phyloP scores from a whole-genome alignment of 345 rosid species.

The Orychophragmus violaceus region DNA sequence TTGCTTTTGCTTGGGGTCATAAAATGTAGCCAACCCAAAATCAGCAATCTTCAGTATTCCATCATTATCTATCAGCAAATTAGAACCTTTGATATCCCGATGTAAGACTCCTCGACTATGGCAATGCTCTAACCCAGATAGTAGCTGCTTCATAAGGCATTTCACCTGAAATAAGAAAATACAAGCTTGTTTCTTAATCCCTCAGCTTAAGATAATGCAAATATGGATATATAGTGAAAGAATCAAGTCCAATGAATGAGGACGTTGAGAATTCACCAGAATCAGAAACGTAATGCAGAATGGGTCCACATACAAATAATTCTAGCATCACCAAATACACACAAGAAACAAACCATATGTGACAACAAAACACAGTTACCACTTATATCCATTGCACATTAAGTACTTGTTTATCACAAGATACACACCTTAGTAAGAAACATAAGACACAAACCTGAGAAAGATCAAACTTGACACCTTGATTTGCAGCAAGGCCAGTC shows the following conservation, averaged over 20 bases:
- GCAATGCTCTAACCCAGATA: constrained; percentile 89
- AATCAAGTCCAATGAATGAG: background rate
- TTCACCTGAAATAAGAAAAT: constrained; percentile 61
- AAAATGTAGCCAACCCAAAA: constrained; percentile 86
- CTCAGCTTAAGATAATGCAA: background rate
- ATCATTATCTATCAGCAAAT: constrained; percentile 69
- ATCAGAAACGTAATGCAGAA: constrained; percentile 2
- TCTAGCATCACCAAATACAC: constrained; percentile 10
- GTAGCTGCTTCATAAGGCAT: constrained; percentile 78
- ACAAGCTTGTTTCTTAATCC: background rate
- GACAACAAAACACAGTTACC: background rate
- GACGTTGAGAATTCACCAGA: background rate
- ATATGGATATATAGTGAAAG: background rate
- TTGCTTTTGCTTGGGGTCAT: constrained; percentile 52
- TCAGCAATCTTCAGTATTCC: constrained; percentile 85
- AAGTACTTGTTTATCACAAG: no score
- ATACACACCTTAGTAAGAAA: no score
- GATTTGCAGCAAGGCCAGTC: constrained; percentile 70
- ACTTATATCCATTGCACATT: no score
- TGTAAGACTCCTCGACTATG: constrained; percentile 76
- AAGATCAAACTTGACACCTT: constrained; percentile 66
- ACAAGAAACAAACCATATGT: constrained; percentile 17
- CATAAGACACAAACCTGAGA: constrained; percentile 55
- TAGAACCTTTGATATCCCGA: constrained; percentile 88
- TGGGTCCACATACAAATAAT: constrained; percentile 23